These are phyloP conservation scores for Kuraishia piskuri DNA, from an alignment of 805 yeast genomes.

Conservation along the genomic window DNA sequence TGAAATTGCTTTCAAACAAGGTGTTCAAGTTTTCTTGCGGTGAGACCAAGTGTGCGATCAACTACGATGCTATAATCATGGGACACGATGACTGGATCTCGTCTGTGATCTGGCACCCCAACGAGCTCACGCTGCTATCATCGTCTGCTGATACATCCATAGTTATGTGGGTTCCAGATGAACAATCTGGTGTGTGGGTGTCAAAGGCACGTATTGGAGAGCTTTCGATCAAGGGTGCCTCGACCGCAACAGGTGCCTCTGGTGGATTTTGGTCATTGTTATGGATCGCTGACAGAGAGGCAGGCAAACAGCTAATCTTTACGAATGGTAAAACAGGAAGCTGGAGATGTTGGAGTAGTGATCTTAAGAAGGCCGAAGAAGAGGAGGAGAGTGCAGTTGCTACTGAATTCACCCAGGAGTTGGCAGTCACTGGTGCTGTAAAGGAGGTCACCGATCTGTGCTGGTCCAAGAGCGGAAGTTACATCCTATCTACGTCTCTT, in stretches of 20 bases:
- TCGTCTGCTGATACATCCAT: slow-evolving; percentile 90
- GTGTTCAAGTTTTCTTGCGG: slow-evolving; percentile 49
- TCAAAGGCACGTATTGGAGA: slow-evolving; percentile 81
- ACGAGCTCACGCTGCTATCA: slow-evolving; percentile 55
- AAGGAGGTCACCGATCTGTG: slow-evolving; percentile 67
- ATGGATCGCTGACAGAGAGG: slow-evolving; percentile 48
- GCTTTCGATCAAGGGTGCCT: slow-evolving; percentile 90
- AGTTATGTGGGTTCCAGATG: slow-evolving; percentile 91
- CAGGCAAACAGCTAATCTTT: slow-evolving; percentile 41
- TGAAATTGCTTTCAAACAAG: slow-evolving; percentile 58
- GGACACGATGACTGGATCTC: slow-evolving; percentile 99
- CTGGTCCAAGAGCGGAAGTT: slow-evolving; percentile 65
- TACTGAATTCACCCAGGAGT: slow-evolving; percentile 20
- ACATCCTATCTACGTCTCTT: slow-evolving; percentile 67
- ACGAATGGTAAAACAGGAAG: slow-evolving; percentile 93
- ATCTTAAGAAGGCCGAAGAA: slow-evolving; percentile 10
- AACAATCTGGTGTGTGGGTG: slow-evolving; percentile 82
- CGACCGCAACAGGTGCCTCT: slow-evolving; percentile 94
- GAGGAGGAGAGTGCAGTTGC: slow-evolving; percentile 28
- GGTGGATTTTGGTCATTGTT: slow-evolving; percentile 56
- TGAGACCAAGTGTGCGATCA: slow-evolving; percentile 41
- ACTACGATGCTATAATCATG: slow-evolving; percentile 88
- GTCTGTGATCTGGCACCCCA: slow-evolving; percentile 73
- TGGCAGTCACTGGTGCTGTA: slow-evolving; percentile 72
- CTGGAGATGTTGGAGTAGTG: slow-evolving; percentile 61